Percentiles rank a stretch among this genome's conserved stretches.
Conservation (phyloP, 2,329 filamentous ascomycete species). For the Berkeleyomyces basicola region DNA sequence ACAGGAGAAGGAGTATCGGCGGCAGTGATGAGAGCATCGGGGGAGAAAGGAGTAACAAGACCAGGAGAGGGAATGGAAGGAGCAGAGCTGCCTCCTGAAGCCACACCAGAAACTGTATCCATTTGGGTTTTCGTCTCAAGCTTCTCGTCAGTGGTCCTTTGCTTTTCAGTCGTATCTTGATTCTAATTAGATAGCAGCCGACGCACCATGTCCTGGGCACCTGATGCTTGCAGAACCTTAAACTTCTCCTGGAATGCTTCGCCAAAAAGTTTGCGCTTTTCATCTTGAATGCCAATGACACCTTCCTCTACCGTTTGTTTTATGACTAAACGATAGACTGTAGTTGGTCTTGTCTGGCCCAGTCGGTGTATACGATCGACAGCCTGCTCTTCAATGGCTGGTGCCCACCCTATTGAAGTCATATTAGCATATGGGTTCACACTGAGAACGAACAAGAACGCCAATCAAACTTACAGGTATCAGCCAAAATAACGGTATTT, state of each 20-base stretch:
- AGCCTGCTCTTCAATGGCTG: conserved; percentile 83
- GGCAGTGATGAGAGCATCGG: too few species aligned
- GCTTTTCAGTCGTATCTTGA: background rate
- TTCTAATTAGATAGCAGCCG: conserved; percentile 6
- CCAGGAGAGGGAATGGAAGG: too few species aligned
- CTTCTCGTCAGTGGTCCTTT: background rate
- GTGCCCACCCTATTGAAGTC: conserved; percentile 53
- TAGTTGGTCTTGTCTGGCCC: conserved; percentile 64
- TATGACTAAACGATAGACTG: conserved; percentile 67
- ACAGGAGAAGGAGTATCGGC: too few species aligned
- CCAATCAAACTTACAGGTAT: conserved; percentile 40
- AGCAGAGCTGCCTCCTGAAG: too few species aligned
- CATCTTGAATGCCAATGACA: conserved; percentile 59
- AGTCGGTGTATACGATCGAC: conserved; percentile 76
- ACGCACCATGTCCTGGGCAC: conserved; percentile 9
- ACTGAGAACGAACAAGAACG: too few species aligned
- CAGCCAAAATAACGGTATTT: conserved; percentile 67
- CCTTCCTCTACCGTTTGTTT: conserved; percentile 67
- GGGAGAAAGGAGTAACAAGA: too few species aligned
- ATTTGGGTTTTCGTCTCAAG: background rate
- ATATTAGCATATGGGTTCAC: background rate
- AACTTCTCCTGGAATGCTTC: conserved; percentile 64
- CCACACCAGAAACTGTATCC: background rate
- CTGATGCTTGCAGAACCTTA: conserved; percentile 15
- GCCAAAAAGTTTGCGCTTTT: conserved; percentile 62